These are phyloP conservation scores for Phytopythium cucurbitacearum DNA, from an alignment of 352 stramenopile genomes.

Conservation along the genomic window DNA sequence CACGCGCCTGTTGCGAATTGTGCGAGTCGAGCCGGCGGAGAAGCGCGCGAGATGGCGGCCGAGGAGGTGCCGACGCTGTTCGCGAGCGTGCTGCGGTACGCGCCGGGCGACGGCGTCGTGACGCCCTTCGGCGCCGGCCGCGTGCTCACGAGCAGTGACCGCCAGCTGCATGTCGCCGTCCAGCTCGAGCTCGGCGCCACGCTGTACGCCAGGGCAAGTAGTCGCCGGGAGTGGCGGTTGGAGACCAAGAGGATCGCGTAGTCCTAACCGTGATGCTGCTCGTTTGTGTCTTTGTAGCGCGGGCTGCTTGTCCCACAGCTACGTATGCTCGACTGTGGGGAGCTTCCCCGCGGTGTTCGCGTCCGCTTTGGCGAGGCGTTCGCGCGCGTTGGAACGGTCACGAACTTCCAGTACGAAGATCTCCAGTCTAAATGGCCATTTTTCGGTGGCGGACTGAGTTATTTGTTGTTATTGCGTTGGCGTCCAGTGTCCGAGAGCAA, in stretches of 20 bases:
- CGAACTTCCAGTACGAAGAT: conserved; percentile 4
- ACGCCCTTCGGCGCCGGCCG: conserved; percentile 60
- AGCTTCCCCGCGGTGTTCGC: conserved; percentile 49
- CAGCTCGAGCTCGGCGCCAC: conserved; percentile 40
- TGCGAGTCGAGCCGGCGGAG: neutral
- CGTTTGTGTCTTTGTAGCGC: conserved; percentile 20
- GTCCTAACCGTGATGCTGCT: too few species aligned
- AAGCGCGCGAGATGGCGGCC: conserved; percentile 9
- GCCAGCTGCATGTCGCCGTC: conserved; percentile 52
- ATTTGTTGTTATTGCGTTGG: neutral
- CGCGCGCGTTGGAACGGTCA: neutral
- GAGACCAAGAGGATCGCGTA: too few species aligned
- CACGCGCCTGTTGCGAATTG: neutral
- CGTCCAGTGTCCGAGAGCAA: conserved; percentile 19
- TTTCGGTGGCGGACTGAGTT: neutral
- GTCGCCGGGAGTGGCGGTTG: too few species aligned
- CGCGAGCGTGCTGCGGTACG: conserved; percentile 63
- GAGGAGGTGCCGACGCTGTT: conserved; percentile 64
- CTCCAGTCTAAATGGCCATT: neutral
- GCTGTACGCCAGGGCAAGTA: conserved; percentile 47
- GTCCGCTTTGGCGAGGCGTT: conserved; percentile 16
- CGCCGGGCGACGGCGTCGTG: conserved; percentile 50
- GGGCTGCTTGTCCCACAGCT: conserved; percentile 55
- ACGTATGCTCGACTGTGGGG: conserved; percentile 62
- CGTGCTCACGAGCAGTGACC: conserved; percentile 39